These are phyloP conservation scores for Gamarada debralockiae DNA, from an alignment of 495 filamentous ascomycete species.

Conservation along the genomic window DNA sequence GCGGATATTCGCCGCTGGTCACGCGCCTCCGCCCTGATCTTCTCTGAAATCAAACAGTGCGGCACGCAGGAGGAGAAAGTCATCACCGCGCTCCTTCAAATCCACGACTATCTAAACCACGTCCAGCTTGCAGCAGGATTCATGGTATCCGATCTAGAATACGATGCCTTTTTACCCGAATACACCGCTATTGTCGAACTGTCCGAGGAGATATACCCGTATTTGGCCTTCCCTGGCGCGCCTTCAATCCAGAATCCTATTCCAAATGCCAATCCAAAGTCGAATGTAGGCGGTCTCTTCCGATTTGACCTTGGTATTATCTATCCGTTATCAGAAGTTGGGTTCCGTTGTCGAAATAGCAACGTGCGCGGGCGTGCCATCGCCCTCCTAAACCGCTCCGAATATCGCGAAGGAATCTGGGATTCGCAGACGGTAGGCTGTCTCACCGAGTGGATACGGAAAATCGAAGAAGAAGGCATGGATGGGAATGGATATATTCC, in stretches of 20 bases:
- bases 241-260: too few relatives aligned
- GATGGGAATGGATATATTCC: too few relatives aligned
- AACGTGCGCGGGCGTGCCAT: too few relatives aligned
- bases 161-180: conserved; percentile 11
- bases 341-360: too few relatives aligned
- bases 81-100: background rate
- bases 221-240: background rate
- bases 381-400: too few relatives aligned
- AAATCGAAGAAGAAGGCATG: too few relatives aligned
- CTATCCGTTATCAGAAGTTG: too few relatives aligned
- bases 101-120: conserved; percentile 4
- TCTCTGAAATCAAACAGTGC: background rate
- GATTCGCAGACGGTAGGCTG: too few relatives aligned
- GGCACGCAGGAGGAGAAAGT: conserved; percentile 6
- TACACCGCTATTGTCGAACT: conserved; percentile 4
- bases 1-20: conserved; percentile 4
- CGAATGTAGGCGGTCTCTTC: conserved; percentile 19
- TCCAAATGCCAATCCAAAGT: too few relatives aligned
- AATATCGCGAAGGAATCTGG: too few relatives aligned
- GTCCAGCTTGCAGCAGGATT: conserved; percentile 5
- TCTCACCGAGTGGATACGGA: too few relatives aligned
- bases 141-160: conserved; percentile 1
- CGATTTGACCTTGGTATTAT: conserved; percentile 33
- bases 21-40: background rate
- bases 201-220: conserved; percentile 1